phyloP scores from a whole-genome alignment of 2,329 filamentous ascomycete species.

The Ceratocystis lukuohia region DNA sequence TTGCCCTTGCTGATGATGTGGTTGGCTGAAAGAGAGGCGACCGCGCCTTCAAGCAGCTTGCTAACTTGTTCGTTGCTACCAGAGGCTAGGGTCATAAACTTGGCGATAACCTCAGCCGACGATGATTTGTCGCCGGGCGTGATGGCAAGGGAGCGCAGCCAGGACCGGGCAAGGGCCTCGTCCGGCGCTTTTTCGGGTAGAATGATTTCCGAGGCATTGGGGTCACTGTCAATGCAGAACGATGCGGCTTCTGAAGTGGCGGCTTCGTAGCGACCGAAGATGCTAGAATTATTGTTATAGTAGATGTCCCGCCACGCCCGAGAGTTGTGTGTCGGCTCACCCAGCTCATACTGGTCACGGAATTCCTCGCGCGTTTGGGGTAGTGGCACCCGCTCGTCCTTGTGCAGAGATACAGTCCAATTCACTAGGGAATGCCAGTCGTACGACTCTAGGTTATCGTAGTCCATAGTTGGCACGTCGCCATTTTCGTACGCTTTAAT shows the following conservation, averaged over 20 bases:
- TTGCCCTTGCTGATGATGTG: slow-evolving; percentile 48
- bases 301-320: slow-evolving; percentile 44
- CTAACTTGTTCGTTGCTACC: slow-evolving; percentile 31
- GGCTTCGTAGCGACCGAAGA: slow-evolving; percentile 44
- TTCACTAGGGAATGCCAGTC: slow-evolving; percentile 54
- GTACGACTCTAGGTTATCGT: slow-evolving; percentile 47
- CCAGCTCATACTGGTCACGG: slow-evolving; percentile 12
- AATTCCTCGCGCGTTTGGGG: slow-evolving; percentile 12
- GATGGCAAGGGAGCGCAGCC: slow-evolving; percentile 45
- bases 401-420: slow-evolving; percentile 47
- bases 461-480: slow-evolving; percentile 49
- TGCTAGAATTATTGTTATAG: slow-evolving; percentile 40
- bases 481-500: slow-evolving; percentile 51
- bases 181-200: slow-evolving; percentile 21
- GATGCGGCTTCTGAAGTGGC: slow-evolving; percentile 36
- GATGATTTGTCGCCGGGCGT: slow-evolving; percentile 39
- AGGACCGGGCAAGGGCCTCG: slow-evolving; percentile 39
- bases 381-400: slow-evolving; percentile 16
- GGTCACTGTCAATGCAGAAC: slow-evolving; percentile 20
- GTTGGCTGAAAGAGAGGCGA: slow-evolving; percentile 36
- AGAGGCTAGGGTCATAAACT: slow-evolving; percentile 37
- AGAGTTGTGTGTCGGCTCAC: slow-evolving; percentile 23
- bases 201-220: neutral
- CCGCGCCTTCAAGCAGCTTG: slow-evolving; percentile 34
- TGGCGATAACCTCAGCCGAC: slow-evolving; percentile 35